A percentile compares a stretch with the other conserved stretches of the same genome.
Evolutionary conservation across 441 rosid species (phyloP).

Genomic region (Pelargonium myrrhifolium): DNA sequence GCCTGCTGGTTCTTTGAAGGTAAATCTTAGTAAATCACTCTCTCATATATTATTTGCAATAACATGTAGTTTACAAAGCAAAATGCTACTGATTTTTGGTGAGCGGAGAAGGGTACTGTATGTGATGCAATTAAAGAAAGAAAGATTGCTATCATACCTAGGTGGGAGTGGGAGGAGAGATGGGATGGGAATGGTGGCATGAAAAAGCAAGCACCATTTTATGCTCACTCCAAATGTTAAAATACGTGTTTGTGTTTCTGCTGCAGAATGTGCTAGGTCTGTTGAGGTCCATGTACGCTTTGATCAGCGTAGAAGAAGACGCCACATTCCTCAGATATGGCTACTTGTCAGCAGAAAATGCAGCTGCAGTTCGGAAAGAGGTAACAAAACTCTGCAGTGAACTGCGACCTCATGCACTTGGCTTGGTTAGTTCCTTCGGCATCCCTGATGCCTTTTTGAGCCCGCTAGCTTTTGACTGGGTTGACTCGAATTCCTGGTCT

Average conservation of each 20-base stretch:
- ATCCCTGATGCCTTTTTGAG: conserved; percentile 69
- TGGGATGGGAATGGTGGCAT: too few relatives aligned
- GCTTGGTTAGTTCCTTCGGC: conserved; percentile 66
- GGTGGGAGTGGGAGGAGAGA: too few relatives aligned
- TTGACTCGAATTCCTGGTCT: conserved; percentile 80
- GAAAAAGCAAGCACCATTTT: background rate
- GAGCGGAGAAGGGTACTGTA: too few relatives aligned
- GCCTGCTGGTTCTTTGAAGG: conserved; percentile 54
- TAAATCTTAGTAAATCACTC: conserved; percentile 19
- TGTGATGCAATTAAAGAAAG: too few relatives aligned
- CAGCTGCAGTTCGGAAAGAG: conserved; percentile 58
- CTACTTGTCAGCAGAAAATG: conserved; percentile 49
- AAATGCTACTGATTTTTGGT: too few relatives aligned
- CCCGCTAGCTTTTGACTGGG: conserved; percentile 87
- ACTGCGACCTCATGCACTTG: conserved; percentile 71
- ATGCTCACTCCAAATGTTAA: background rate
- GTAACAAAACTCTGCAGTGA: conserved; percentile 59
- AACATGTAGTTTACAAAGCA: background rate
- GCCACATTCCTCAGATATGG: conserved; percentile 67
- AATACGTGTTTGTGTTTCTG: conserved; percentile 12
- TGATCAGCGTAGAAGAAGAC: conserved; percentile 70
- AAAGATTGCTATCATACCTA: background rate
- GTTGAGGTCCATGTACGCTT: conserved; percentile 64
- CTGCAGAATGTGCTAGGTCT: conserved; percentile 49
- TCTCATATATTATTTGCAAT: background rate